A percentile compares a stretch with the other conserved stretches of the same genome.
These are phyloP conservation scores for Jamesozyma rosinii DNA, from an alignment of 805 yeast genomes.

Conservation along the genomic window DNA sequence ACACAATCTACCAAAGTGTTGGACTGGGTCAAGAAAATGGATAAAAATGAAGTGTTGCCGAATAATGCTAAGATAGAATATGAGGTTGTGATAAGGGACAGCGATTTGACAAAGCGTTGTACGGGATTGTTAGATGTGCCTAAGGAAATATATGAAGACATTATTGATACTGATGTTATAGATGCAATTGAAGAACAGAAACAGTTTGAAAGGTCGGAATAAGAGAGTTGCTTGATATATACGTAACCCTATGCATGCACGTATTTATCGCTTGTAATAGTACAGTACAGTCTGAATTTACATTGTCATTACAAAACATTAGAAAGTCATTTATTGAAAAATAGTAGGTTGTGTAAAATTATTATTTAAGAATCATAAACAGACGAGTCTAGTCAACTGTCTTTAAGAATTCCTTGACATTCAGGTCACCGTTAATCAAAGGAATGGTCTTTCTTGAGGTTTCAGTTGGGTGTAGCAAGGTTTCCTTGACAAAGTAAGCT, in stretches of 20 bases:
- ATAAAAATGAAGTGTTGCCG: slow-evolving; percentile 17
- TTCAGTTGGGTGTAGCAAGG: slow-evolving; percentile 30
- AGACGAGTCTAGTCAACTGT: background rate
- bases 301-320: no score
- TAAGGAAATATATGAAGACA: slow-evolving; percentile 45
- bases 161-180: slow-evolving; percentile 48
- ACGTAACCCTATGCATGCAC: background rate
- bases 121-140: slow-evolving; percentile 64
- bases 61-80: slow-evolving; percentile 31
- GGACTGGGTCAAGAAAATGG: slow-evolving; percentile 16
- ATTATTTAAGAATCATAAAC: no score
- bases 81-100: slow-evolving; percentile 40
- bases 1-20: slow-evolving; percentile 60
- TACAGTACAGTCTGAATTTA: no score
- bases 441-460: slow-evolving; percentile 39
- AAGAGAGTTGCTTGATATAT: background rate
- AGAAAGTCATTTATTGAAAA: no score
- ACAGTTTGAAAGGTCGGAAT: slow-evolving; percentile 34
- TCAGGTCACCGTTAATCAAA: slow-evolving; percentile 34
- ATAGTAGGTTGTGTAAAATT: no score
- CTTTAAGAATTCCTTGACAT: background rate
- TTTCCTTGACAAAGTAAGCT: slow-evolving; percentile 37
- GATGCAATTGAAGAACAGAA: slow-evolving; percentile 58
- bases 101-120: slow-evolving; percentile 37
- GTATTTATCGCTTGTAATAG: background rate